Conservation (phyloP, 2,329 filamentous ascomycete species). For the Cordyceps tenuipes region DNA sequence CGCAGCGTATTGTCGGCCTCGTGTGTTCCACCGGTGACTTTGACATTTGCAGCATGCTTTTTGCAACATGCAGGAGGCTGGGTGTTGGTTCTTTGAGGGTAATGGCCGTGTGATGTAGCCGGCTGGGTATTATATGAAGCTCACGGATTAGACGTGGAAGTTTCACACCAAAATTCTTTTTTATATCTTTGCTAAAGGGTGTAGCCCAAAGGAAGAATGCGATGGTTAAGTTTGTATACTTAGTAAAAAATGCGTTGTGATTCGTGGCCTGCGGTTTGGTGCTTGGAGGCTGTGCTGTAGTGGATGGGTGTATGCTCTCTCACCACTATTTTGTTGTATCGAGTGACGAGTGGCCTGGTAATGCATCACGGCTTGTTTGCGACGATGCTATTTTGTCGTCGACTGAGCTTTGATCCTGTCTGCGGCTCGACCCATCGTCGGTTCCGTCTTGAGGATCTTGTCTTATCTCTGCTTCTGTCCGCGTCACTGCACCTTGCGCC, state of each 20-base stretch:
- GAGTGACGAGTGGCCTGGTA: neutral
- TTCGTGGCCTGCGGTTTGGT: neutral
- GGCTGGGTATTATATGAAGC: conserved; percentile 36
- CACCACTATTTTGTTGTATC: neutral
- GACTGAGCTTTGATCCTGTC: too few species aligned
- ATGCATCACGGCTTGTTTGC: neutral
- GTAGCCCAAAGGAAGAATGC: conserved; percentile 24
- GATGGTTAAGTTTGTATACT: conserved; percentile 16
- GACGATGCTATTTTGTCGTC: neutral
- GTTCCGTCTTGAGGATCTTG: neutral
- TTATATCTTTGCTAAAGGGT: conserved; percentile 28
- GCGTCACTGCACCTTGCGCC: too few species aligned
- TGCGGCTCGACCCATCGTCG: neutral
- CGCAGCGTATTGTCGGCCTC: conserved; percentile 35
- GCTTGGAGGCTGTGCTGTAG: too few species aligned
- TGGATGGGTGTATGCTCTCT: neutral
- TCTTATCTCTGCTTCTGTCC: neutral
- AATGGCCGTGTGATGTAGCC: conserved; percentile 43
- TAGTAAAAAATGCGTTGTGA: conserved; percentile 19
- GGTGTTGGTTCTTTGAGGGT: conserved; percentile 39
- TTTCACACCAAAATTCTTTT: conserved; percentile 48
- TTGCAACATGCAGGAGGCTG: conserved; percentile 41
- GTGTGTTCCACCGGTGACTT: conserved; percentile 42
- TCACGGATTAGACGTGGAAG: conserved; percentile 44
- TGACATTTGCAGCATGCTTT: conserved; percentile 52